Base-by-base conservation (phyloP, 1,139 yeast genomes). In the Meyerozyma guilliermondii region DNA sequence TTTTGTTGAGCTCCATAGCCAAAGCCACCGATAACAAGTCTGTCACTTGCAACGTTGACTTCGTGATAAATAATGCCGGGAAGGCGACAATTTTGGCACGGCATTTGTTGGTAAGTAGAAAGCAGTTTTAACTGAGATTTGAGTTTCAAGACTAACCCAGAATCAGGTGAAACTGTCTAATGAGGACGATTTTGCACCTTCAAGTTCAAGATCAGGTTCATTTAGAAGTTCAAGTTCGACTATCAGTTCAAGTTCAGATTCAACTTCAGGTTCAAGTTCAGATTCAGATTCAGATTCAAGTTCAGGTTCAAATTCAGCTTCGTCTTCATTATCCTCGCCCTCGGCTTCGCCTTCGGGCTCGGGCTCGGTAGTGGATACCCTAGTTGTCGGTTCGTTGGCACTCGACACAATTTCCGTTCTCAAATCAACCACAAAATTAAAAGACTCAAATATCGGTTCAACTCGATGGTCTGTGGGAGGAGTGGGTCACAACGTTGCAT, bases 401-500 rank as follows among this genome's bases (percentile, higher is more conserved):
- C 62, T 85, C 30, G 96, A 88, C 55, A 70, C 87, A 2, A 79
- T 84, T 3, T 79, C 81, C 39, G 65, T 67, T 33, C 51, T 78
- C 2, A 47, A 49, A 0, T 48, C 59, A 0, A 54, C 59, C 1
- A 54, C 65, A 14, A 56, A 62, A 18, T 51, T 76, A 50, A 65
- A 68, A 4, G 94, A 92, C 44, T 87, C 96, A 1, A 85, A 85
- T 49, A 92, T 94, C 0, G 92, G 94, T 0, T 56, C 53, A 1
- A 71, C 79, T 1, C 53, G 61, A 2, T 71, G 81, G 5, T 71
- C 85, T 0, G 59, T 87, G 8, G 96, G 96, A 0, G 96, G 96
- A 0, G 96, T 88, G 1, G 96, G 88, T 0, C 82, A 76, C 55
- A 89, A 88, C 54, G 80, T 87, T 14, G 80, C 87, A 0, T 56